Percentiles rank a stretch among this genome's conserved stretches.
These are phyloP conservation scores for Coemansia sp. DNA, from an alignment of 192 early-diverging fungal genomes.

Conservation along the genomic window DNA sequence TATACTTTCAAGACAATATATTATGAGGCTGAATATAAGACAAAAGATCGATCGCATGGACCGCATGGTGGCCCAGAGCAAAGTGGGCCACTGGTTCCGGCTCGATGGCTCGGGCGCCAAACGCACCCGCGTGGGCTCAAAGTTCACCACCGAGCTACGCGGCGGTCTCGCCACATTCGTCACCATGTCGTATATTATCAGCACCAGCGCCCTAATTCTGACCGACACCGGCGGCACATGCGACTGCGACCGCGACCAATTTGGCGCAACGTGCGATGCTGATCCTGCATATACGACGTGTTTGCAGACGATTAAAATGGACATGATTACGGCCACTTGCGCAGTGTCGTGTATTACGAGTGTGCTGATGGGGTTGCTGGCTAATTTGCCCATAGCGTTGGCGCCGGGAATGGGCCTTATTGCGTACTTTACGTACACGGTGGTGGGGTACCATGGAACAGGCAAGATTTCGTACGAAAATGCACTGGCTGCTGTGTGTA, in stretches of 20 bases:
- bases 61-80: too few relatives aligned
- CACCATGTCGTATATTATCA: conserved; percentile 75
- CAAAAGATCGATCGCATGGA: too few relatives aligned
- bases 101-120: conserved; percentile 62
- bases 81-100: conserved; percentile 62
- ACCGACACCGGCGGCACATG: conserved; percentile 78
- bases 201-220: conserved; percentile 72
- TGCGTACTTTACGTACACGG: conserved; percentile 81
- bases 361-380: conserved; percentile 65
- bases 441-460: conserved; percentile 78
- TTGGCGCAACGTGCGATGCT: conserved; percentile 58
- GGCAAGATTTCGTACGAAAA: conserved; percentile 70
- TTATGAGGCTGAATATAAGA: too few relatives aligned
- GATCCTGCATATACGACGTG: conserved; percentile 65
- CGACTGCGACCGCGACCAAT: conserved; percentile 58
- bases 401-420: conserved; percentile 84
- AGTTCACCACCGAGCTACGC: conserved; percentile 66
- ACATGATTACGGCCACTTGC: conserved; percentile 73
- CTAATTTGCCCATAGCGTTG: conserved; percentile 77
- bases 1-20: too few relatives aligned
- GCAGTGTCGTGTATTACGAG: conserved; percentile 65
- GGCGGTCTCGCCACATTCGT: conserved; percentile 71
- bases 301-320: conserved; percentile 62
- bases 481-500: conserved; percentile 73
- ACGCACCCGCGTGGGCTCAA: conserved; percentile 61